Evolutionary conservation across 495 filamentous ascomycete species (phyloP).

Genomic region (Filosporella fistucella): DNA sequence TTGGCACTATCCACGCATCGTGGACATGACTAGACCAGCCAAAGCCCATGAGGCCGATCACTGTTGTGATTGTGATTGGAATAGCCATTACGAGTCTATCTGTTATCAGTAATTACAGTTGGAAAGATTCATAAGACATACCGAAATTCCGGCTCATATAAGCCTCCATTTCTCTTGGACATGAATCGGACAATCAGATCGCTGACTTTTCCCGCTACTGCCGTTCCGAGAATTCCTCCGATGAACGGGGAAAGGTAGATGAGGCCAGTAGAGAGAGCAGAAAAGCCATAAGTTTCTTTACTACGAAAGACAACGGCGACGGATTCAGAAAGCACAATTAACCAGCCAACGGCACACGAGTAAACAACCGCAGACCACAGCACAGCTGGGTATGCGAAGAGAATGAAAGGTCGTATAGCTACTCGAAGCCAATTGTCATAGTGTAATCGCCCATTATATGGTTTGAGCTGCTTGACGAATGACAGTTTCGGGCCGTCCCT

Average conservation of each 20-base stretch:
- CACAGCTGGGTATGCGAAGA: conserved; percentile 83
- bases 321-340: conserved; percentile 90
- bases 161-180: conserved; percentile 78
- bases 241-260: conserved; percentile 89
- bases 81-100: conserved; percentile 90
- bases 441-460: conserved; percentile 72
- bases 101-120: no score
- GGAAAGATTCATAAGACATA: no score
- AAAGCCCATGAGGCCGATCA: conserved; percentile 86
- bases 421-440: conserved; percentile 77
- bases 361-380: conserved; percentile 90
- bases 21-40: conserved; percentile 77
- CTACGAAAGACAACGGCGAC: conserved; percentile 73
- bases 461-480: conserved; percentile 63
- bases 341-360: conserved; percentile 86
- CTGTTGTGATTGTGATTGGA: conserved; percentile 74
- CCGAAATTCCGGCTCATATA: conserved; percentile 97
- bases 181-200: conserved; percentile 79
- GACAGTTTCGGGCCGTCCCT: conserved; percentile 56
- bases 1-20: conserved; percentile 88
- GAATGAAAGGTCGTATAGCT: conserved; percentile 72
- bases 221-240: conserved; percentile 85
- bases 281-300: conserved; percentile 67
- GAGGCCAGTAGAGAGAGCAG: conserved; percentile 72
- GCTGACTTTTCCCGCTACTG: conserved; percentile 82